Conservation (phyloP, 2,329 filamentous ascomycete genomes). For the Blumeria graminis region DNA sequence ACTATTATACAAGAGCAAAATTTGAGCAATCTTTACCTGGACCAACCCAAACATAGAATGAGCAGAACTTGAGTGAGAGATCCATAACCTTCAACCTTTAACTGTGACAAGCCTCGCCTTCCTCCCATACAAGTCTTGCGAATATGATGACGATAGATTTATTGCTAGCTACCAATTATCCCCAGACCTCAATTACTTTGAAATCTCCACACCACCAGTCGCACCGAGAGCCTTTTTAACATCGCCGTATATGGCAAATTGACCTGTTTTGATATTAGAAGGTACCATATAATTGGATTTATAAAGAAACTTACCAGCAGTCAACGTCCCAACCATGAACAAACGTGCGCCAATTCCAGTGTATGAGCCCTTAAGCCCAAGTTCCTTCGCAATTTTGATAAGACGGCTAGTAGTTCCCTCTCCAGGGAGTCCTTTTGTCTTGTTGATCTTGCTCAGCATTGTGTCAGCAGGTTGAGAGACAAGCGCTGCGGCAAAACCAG, state of each 20-base stretch:
- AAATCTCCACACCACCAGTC: slow-evolving; percentile 53
- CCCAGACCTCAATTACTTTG: no score
- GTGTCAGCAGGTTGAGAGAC: slow-evolving; percentile 81
- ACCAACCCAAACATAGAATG: no score
- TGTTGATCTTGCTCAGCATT: slow-evolving; percentile 93
- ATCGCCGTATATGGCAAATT: slow-evolving; percentile 76
- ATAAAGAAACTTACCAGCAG: slow-evolving; percentile 6
- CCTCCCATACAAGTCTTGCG: no score
- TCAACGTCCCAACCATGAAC: slow-evolving; percentile 28
- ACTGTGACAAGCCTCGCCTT: no score
- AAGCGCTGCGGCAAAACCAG: slow-evolving; percentile 66
- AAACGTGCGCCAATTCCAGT: slow-evolving; percentile 60
- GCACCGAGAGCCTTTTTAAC: slow-evolving; percentile 47
- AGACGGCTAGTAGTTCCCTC: slow-evolving; percentile 60
- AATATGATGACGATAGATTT: no score
- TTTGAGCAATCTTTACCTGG: no score
- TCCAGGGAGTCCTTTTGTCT: slow-evolving; percentile 69
- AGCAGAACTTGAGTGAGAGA: no score
- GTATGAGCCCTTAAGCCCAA: slow-evolving; percentile 57
- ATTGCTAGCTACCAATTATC: no score
- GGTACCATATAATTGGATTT: slow-evolving; percentile 2
- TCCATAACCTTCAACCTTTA: no score
- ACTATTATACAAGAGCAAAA: no score
- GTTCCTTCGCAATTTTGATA: slow-evolving; percentile 72
- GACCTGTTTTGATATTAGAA: slow-evolving; percentile 28